Evolutionary conservation across 139 green algal species (phyloP).

Genomic region (Yamagishiella unicocca): DNA sequence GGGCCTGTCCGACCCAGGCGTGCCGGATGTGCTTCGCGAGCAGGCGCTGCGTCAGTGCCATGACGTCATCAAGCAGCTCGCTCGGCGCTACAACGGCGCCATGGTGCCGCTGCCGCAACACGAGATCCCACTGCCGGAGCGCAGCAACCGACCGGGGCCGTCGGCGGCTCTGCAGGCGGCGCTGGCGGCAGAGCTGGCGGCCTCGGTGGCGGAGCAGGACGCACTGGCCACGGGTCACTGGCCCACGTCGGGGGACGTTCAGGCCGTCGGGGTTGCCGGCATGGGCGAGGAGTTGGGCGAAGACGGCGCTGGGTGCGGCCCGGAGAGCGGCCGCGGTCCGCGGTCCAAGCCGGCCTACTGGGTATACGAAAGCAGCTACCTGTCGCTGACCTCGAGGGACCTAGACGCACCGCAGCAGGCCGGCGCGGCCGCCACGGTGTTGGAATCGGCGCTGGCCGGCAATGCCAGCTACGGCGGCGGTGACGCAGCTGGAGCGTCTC

Average conservation of each 20-base stretch:
- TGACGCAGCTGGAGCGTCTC: no score
- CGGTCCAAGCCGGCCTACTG: background rate
- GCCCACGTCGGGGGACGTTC: background rate
- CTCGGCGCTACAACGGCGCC: constrained; percentile 31
- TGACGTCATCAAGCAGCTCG: constrained; percentile 37
- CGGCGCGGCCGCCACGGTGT: background rate
- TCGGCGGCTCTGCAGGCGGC: constrained; percentile 30
- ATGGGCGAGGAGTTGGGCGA: background rate
- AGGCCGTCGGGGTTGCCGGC: background rate
- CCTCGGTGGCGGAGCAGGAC: background rate
- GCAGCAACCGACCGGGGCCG: background rate
- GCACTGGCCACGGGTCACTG: background rate
- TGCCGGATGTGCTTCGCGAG: background rate
- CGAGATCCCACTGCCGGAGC: background rate
- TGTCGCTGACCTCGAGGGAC: constrained; percentile 3
- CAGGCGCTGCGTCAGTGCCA: constrained; percentile 14
- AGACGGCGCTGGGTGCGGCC: background rate
- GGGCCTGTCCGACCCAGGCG: background rate
- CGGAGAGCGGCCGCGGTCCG: background rate
- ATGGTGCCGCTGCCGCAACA: background rate
- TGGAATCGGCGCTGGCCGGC: no score
- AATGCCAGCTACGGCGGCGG: no score
- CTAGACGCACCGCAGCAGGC: background rate
- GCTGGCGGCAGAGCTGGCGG: constrained; percentile 3
- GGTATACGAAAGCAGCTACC: constrained; percentile 17